Base-by-base conservation (phyloP, 2,329 filamentous ascomycete genomes). In the Ceratocystis papillata region DNA sequence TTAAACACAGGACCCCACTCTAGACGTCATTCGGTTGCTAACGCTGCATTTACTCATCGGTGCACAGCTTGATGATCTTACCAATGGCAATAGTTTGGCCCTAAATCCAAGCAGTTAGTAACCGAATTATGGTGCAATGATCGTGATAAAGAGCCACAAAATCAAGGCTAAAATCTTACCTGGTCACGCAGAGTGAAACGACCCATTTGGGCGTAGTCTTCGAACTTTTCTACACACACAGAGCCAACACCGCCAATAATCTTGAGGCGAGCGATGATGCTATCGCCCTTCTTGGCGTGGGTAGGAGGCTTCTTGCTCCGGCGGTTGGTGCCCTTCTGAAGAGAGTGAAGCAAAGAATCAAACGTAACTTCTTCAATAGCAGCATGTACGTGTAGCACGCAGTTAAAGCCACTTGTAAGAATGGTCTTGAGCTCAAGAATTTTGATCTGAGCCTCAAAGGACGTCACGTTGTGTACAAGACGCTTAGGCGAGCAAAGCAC, bases 1-100 rank as follows among this genome's bases (percentile, higher is more conserved):
- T 25, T 10, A 5, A 10, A 4, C 4, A 22, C 22, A 25, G 12
- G n/a, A 25, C 33, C 22, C 62, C 50, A 60, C 44, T 64, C 25
- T 63, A 20, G 60, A 63, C 60, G 50, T 66, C 57, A 57, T 61
- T 20, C 59, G 44, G 44, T 45, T 25, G 28, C 53, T 69, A 68
- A 33, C 30, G 60, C 7, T 71, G 73, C 62, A 70, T 70, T 69
- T 70, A 71, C 64, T 72, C 61, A 20, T 78, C 75, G 6, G 73
- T 78, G 72, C 85, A 80, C 69, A 99, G 83, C 82, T 92, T 96
- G 68, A 90, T 96, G 76, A 99, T 95, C 84, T 99, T 99, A 73
- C 94, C 94, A 79, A 99, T 99, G 66, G 94, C 94, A 79, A 99
- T 96, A 0, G 94, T 99, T 88, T 97, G 93, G 72, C 94, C 94